phyloP scores from a whole-genome alignment of 2,329 filamentous ascomycete species.

The Coniella lustricola region DNA sequence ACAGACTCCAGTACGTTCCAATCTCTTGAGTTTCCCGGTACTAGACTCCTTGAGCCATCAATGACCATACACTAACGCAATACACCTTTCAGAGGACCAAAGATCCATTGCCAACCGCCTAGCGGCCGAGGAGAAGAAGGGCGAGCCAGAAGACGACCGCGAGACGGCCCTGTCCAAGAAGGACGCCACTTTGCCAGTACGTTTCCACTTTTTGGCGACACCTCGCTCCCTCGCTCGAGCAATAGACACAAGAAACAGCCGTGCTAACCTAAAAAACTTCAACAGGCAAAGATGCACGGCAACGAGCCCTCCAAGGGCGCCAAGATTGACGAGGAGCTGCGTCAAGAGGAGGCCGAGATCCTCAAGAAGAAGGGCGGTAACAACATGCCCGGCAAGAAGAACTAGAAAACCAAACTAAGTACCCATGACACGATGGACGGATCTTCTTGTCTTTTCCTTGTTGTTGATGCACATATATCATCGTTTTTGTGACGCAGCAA shows the following conservation, averaged over 20 bases:
- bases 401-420: conserved; percentile 19
- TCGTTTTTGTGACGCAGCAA: not conserved
- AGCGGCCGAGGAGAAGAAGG: conserved; percentile 50
- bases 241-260: too few species aligned
- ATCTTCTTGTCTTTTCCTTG: too few species aligned
- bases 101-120: conserved; percentile 66
- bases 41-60: too few species aligned
- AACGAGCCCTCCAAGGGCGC: conserved; percentile 69
- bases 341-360: conserved; percentile 60
- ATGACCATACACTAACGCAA: not conserved
- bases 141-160: conserved; percentile 34
- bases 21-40: not conserved
- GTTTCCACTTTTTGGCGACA: conserved; percentile 18
- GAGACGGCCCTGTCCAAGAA: conserved; percentile 41
- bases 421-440: too few species aligned
- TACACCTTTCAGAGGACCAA: conserved; percentile 51
- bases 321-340: conserved; percentile 62
- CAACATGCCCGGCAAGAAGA: conserved; percentile 26
- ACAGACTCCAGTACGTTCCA: conserved; percentile 66
- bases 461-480: not conserved
- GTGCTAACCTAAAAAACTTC: not conserved
- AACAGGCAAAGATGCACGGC: conserved; percentile 56
- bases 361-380: conserved; percentile 52
- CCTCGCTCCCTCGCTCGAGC: too few species aligned
- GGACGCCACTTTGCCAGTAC: conserved; percentile 54